Conservation (phyloP, 306 rosid genomes). For the Dalbergia cultrata region DNA sequence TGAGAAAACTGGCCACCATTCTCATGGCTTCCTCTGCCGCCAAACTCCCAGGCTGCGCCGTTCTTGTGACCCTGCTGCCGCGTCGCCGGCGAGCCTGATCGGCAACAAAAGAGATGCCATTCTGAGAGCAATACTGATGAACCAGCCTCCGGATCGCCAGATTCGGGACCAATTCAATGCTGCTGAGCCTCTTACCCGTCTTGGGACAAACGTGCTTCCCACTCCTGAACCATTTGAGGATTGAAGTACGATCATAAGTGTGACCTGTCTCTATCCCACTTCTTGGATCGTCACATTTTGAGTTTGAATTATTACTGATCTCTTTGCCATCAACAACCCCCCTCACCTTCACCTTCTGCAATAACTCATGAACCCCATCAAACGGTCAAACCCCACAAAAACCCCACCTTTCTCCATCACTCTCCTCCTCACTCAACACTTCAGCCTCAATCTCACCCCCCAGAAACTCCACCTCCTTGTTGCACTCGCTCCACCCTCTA, state of each 20-base stretch:
- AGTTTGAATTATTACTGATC: neutral
- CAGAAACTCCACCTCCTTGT: conserved; percentile 74
- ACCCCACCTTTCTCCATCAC: conserved; percentile 35
- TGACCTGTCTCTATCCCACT: conserved; percentile 59
- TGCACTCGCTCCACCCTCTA: conserved; percentile 67
- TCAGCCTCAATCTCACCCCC: conserved; percentile 71
- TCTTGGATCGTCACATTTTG: conserved; percentile 33
- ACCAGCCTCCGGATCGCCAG: conserved; percentile 61
- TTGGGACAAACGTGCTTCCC: conserved; percentile 77
- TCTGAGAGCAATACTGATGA: conserved; percentile 61
- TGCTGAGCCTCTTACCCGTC: conserved; percentile 70
- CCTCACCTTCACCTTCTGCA: conserved; percentile 62
- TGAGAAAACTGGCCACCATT: conserved; percentile 57
- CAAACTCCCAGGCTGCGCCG: conserved; percentile 48
- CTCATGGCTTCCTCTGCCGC: conserved; percentile 65
- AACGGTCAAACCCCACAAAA: conserved; percentile 59
- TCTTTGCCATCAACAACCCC: conserved; percentile 58
- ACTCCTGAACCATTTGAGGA: conserved; percentile 74
- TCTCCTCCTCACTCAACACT: conserved; percentile 50
- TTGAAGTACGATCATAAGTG: conserved; percentile 83
- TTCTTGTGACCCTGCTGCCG: conserved; percentile 51
- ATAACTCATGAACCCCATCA: conserved; percentile 68
- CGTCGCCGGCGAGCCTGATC: conserved; percentile 54
- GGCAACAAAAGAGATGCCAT: conserved; percentile 48
- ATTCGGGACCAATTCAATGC: conserved; percentile 70